Conservation (phyloP, 805 yeast species). For the Phaffomyces thermotolerans region DNA sequence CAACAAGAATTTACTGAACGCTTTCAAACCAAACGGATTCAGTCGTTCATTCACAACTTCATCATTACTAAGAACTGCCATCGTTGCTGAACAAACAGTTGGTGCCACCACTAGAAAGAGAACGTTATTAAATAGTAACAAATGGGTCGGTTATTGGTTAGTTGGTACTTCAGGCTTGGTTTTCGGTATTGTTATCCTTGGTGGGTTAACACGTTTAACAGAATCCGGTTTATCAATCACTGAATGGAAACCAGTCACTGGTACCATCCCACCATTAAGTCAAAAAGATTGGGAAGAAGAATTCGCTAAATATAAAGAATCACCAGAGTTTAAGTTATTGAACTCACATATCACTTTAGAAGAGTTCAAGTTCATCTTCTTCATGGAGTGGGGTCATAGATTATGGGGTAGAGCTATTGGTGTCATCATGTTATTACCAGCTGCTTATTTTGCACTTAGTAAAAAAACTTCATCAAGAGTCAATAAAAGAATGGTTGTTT, state of each 20-base stretch:
- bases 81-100: background rate
- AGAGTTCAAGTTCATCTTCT: constrained; percentile 89
- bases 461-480: constrained; percentile 62
- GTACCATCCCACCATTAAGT: constrained; percentile 80
- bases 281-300: constrained; percentile 82
- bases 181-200: constrained; percentile 92
- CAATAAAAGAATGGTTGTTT: constrained; percentile 58
- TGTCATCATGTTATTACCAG: constrained; percentile 73
- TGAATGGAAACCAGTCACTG: constrained; percentile 98
- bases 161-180: constrained; percentile 82
- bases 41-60: constrained; percentile 9
- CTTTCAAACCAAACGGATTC: constrained; percentile 2
- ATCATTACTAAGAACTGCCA: constrained; percentile 2
- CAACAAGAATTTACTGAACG: background rate
- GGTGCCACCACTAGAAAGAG: constrained; percentile 10
- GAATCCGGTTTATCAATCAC: constrained; percentile 95
- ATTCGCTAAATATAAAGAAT: constrained; percentile 68
- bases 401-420: constrained; percentile 91
- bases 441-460: constrained; percentile 66
- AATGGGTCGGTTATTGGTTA: constrained; percentile 78
- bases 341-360: constrained; percentile 85
- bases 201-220: constrained; percentile 91
- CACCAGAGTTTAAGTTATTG: constrained; percentile 87
- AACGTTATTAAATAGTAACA: constrained; percentile 27
- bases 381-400: constrained; percentile 98